phyloP scores from a whole-genome alignment of 345 rosid species.

The Rhizophora mangle region DNA sequence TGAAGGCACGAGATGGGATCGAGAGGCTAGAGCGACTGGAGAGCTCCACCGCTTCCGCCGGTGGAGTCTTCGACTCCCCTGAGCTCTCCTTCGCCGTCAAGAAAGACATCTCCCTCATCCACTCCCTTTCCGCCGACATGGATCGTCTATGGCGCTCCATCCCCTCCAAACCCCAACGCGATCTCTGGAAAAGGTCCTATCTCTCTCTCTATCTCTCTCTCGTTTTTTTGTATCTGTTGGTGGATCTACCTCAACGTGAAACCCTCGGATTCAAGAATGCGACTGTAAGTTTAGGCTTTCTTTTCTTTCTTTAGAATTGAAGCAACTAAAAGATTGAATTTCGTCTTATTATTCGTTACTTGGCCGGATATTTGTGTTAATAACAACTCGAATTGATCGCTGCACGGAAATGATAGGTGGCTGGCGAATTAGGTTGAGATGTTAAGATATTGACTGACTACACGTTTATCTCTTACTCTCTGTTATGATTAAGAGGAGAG shows the following conservation, averaged over 20 bases:
- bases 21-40: conserved; percentile 83
- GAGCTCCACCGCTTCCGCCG: conserved; percentile 25
- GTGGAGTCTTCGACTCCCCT: conserved; percentile 61
- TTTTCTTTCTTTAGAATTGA: too few species aligned
- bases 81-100: conserved; percentile 69
- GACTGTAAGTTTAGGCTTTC: too few species aligned
- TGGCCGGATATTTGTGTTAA: too few species aligned
- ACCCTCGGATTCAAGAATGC: too few species aligned
- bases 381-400: too few species aligned
- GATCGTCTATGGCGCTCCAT: conserved; percentile 82
- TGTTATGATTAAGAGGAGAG: too few species aligned
- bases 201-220: not conserved
- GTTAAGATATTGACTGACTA: too few species aligned
- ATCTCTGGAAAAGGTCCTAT: conserved; percentile 80
- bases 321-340: too few species aligned
- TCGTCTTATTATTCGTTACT: too few species aligned
- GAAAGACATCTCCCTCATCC: conserved; percentile 56
- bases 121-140: conserved; percentile 73
- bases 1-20: conserved; percentile 75
- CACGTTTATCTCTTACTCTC: too few species aligned
- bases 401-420: too few species aligned
- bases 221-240: not conserved
- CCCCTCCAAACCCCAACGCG: conserved; percentile 69
- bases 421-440: too few species aligned
- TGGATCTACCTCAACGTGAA: not conserved